Conservation (phyloP, 306 rosid genomes). For the Dalbergia cochinchinensis region DNA sequence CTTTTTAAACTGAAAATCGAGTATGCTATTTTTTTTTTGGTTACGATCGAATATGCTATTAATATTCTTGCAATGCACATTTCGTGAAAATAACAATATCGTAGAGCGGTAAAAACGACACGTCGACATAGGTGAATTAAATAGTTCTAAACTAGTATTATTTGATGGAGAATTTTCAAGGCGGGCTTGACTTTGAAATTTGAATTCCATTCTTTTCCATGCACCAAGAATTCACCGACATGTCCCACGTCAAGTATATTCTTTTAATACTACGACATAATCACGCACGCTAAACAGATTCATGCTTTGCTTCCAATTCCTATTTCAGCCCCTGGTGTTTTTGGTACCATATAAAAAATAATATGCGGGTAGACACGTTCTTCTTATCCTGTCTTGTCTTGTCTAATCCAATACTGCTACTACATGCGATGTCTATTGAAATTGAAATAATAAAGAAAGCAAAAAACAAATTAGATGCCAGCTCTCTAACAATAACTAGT, state of each 20-base stretch:
- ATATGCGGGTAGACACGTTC: conserved; percentile 26
- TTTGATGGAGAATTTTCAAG: conserved; percentile 38
- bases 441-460: neutral
- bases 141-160: neutral
- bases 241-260: conserved; percentile 35
- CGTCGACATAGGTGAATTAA: conserved; percentile 13
- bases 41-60: too few relatives aligned
- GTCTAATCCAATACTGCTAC: conserved; percentile 15
- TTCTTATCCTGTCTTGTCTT: conserved; percentile 19
- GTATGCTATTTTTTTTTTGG: too few relatives aligned
- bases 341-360: neutral
- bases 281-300: conserved; percentile 23
- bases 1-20: too few relatives aligned
- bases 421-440: conserved; percentile 16
- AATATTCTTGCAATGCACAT: too few relatives aligned
- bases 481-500: conserved; percentile 42
- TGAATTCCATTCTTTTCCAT: conserved; percentile 31
- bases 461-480: conserved; percentile 43
- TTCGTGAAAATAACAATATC: neutral
- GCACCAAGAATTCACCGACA: conserved; percentile 55
- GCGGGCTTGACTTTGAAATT: conserved; percentile 70
- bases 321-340: neutral
- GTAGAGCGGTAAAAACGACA: neutral
- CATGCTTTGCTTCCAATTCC: neutral
- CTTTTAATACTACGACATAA: conserved; percentile 7